Base-by-base conservation (phyloP, 257 asterid genomes). In the Oldenlandia corymbosa region DNA sequence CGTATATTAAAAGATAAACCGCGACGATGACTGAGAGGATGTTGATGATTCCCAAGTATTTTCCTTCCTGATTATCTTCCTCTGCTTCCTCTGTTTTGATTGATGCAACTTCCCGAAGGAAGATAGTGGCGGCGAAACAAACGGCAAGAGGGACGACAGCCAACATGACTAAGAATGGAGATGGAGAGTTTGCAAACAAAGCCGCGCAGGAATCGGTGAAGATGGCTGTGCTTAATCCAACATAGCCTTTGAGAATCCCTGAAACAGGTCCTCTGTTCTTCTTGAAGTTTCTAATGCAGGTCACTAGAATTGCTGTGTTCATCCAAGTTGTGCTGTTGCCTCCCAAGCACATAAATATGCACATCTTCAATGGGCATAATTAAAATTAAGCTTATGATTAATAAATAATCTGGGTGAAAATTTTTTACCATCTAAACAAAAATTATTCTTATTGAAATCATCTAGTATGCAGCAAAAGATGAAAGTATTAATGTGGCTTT, bases 271-370 rank as follows among this genome's bases (percentile, higher is more conserved):
- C 80, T 41, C 73, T 58, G 34, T 71, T 71, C 32, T 67, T 57
- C 18, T 68, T 10, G 57, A 75, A 75, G 66, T 75, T 71, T 21
- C 80, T 46, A n/a, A 75, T 67, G 60, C 77, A 75, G 1, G 74
- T 71, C 1, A 75, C 80, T 2, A 75, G 71, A 28, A 75, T 24
- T 1, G 74, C 74, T 0, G 77, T 75, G 54, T 71, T 75, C 77
- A 71, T 75, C 80, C 80, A 75, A 3, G 80, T 75, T 0, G 80
- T 66, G 42, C 77, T 75, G 46, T 75, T 75, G 23, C 79, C 79
- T 52, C 79, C 76, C 79, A 75, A 59, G 51, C 73, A 75, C 42
- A 73, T 46, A 51, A 73, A 73, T 21, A 73, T 30, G 45, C 77
- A 73, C 77, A 73, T 73, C 66, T 69, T 56, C 4, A 5, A 14